Conservation (phyloP, 2,329 filamentous ascomycete genomes). For the Talaromyces sp. region DNA sequence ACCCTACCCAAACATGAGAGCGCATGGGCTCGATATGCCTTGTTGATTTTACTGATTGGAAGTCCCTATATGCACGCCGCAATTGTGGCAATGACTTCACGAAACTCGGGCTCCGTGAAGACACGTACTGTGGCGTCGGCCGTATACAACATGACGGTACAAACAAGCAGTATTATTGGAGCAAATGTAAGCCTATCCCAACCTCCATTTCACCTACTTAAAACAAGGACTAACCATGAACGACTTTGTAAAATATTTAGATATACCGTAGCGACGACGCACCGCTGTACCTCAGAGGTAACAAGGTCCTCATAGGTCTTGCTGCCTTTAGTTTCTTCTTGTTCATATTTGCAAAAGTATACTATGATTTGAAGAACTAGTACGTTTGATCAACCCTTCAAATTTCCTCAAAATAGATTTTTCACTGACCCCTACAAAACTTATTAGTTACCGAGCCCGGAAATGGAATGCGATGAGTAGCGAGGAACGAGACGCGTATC, state of each 20-base stretch:
- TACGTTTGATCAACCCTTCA: conserved; percentile 17
- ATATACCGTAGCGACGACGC: conserved; percentile 53
- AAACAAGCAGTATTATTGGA: conserved; percentile 38
- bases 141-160: conserved; percentile 45
- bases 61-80: conserved; percentile 57
- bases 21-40: conserved; percentile 49
- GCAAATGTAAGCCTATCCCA: conserved; percentile 30
- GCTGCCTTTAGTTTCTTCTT: conserved; percentile 45
- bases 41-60: conserved; percentile 51
- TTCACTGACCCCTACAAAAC: not conserved
- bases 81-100: conserved; percentile 42
- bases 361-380: conserved; percentile 40
- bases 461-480: conserved; percentile 39
- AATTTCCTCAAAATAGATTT: conserved; percentile 9
- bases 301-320: conserved; percentile 53
- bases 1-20: conserved; percentile 44
- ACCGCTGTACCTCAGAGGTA: conserved; percentile 55
- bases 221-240: not conserved
- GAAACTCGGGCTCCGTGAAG: conserved; percentile 40
- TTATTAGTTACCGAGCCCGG: conserved; percentile 28
- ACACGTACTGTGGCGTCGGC: conserved; percentile 42
- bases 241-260: conserved; percentile 23
- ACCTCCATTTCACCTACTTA: too few relatives aligned
- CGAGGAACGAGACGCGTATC: conserved; percentile 34
- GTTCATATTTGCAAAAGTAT: conserved; percentile 44